Evolutionary conservation across 1,139 yeast species (phyloP), one percentile per base, ranked within the genome.

Genomic region (Sugiyamaella japonica): DNA sequence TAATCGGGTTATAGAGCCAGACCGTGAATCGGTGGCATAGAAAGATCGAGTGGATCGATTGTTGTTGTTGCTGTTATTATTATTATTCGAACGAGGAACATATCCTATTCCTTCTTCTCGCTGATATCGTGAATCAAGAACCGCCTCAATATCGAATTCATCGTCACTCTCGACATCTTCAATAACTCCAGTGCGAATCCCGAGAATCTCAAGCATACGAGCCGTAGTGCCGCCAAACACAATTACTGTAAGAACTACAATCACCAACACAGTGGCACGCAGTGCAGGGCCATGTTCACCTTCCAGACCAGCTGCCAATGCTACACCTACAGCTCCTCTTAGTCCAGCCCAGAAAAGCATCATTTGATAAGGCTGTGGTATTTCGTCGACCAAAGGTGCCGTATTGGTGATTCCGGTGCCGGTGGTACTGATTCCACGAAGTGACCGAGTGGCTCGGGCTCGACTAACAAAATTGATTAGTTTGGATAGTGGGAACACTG

Each of bases 311-410:
- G 95, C 91, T 0, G 99, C 99, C 65, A 95, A 79, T 0, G 99
- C 99, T 2, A 95, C 99, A 61, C 99, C 99, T 36, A 95, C 99
- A 0, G 99, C 99, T 57, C 99, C 99, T 67, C 99, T 79, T 57
- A 95, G 77, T 5, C 99, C 99, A 1, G 99, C 99, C 99, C 99
- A 95, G 71, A 95, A 95, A 48, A 95, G 89, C 99, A 95, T 93
- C 89, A 91, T 89, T 73, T 95, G 99, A 70, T 95, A 95, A 57
- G 88, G 89, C 64, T 89, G 95, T 20, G 96, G 93, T 57, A 95
- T 90, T 72, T 91, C 98, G 64, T 91, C 97, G 1, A 88, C 86
- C n/a, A 77, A 73, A 5, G 80, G 69, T 38, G 77, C 70, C 13
- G 78, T 79, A 28, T 42, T 25, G 78, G 80, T 50, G 70, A 46